Evolutionary conservation across 495 filamentous ascomycete species (phyloP), one percentile per base, ranked within the genome.

Genomic region (Penicillium angulare): DNA sequence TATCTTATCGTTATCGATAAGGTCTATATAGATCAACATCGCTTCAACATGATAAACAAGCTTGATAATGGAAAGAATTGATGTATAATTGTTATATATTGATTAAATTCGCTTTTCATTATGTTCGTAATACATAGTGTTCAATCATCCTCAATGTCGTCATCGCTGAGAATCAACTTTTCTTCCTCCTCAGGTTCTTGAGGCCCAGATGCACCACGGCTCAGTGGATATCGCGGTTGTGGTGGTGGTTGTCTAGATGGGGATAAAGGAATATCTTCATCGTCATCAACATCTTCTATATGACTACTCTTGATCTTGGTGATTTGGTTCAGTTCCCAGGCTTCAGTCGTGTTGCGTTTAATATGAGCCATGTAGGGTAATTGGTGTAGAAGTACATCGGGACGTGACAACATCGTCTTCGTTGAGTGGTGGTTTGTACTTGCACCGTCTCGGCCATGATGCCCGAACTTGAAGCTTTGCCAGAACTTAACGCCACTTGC

Each of bases 61-160:
- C n/a, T n/a, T n/a, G n/a, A n/a, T n/a, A n/a, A n/a, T n/a, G n/a
- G n/a, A n/a, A n/a, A n/a, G n/a, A n/a, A n/a, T n/a, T n/a, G n/a
- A n/a, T n/a, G n/a, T n/a, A n/a, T n/a, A n/a, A n/a, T n/a, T n/a
- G n/a, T n/a, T n/a, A n/a, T 36, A 29, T 29, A 5, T 29, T 29
- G 26, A 29, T n/a, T n/a, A n/a, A n/a, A n/a, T n/a, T n/a, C n/a
- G n/a, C n/a, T n/a, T n/a, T n/a, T n/a, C n/a, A n/a, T n/a, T n/a
- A n/a, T n/a, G n/a, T n/a, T n/a, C n/a, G n/a, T n/a, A n/a, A n/a
- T 41, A 41, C 7, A 13, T 13, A 41, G 16, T 9, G 2, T 22
- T 27, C 13, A 48, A 62, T 86, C 82, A 71, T 97, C 92, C 68
- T 91, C 90, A 68, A 98, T 97, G 77, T 98, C 93, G 76, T 98